A percentile compares a stretch with the other conserved stretches of the same genome.
Conservation (phyloP, 2,329 filamentous ascomycete species). For the Truncatella angustata region DNA sequence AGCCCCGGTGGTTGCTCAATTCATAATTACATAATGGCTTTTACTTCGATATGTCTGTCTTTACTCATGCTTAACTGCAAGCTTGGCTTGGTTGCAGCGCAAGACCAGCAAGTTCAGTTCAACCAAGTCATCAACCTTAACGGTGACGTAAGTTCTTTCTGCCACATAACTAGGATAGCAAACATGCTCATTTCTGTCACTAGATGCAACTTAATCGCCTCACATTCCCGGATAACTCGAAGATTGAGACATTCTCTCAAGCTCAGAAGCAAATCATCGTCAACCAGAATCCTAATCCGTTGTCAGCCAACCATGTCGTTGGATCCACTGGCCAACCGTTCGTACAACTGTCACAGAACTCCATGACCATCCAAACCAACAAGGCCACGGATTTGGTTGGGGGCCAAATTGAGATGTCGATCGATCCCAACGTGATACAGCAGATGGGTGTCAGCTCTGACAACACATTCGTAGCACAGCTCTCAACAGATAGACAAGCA, state of each 20-base stretch:
- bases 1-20: constrained; percentile 4
- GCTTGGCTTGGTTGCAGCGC: constrained; percentile 12
- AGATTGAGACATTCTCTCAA: constrained; percentile 21
- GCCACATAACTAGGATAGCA: not conserved
- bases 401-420: constrained; percentile 19
- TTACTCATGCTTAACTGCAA: not conserved
- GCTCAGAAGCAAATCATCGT: constrained; percentile 19
- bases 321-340: constrained; percentile 21
- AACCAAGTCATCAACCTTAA: constrained; percentile 21
- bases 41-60: constrained; percentile 8
- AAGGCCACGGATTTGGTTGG: constrained; percentile 19
- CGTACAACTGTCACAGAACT: constrained; percentile 19
- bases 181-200: not conserved
- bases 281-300: constrained; percentile 20
- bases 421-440: constrained; percentile 15
- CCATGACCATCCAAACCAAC: constrained; percentile 20
- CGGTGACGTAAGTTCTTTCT: constrained; percentile 17
- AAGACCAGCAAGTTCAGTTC: constrained; percentile 15
- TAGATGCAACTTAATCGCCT: constrained; percentile 19
- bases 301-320: constrained; percentile 19
- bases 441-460: constrained; percentile 18
- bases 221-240: constrained; percentile 18
- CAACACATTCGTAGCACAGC: constrained; percentile 19
- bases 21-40: constrained; percentile 19
- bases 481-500: constrained; percentile 18